Conservation (phyloP, 768 basidiomycete genomes). For the Kondoa subrosea region DNA sequence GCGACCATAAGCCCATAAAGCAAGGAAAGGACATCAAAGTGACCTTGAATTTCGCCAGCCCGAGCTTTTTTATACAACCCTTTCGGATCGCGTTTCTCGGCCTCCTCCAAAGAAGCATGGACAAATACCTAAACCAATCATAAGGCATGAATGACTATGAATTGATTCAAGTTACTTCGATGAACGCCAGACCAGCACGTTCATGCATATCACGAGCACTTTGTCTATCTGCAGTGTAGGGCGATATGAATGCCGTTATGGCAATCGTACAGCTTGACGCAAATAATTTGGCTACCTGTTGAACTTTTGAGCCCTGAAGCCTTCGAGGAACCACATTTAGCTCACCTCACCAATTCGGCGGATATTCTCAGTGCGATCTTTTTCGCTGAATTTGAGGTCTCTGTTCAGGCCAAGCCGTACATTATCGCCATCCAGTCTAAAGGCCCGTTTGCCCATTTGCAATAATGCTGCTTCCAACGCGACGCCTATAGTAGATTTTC, state of each 20-base stretch:
- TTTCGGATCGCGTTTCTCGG: constrained; percentile 88
- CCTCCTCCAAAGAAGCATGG: constrained; percentile 73
- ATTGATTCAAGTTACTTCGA: constrained; percentile 40
- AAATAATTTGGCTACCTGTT: constrained; percentile 85
- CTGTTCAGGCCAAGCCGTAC: constrained; percentile 91
- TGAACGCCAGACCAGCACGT: constrained; percentile 53
- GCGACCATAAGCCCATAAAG: background rate
- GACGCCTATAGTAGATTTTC: constrained; percentile 86
- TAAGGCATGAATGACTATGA: background rate
- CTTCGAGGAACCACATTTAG: background rate
- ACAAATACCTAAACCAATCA: constrained; percentile 69
- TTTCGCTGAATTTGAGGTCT: constrained; percentile 83
- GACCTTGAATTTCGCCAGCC: constrained; percentile 88
- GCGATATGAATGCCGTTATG: constrained; percentile 95
- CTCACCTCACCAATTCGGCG: constrained; percentile 84
- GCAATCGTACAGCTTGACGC: constrained; percentile 69
- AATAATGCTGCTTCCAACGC: constrained; percentile 91
- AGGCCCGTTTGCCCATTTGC: constrained; percentile 65
- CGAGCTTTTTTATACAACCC: constrained; percentile 93
- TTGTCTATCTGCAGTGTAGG: constrained; percentile 74
- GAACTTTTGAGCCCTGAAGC: background rate
- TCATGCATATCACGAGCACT: constrained; percentile 68
- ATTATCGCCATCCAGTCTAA: constrained; percentile 92
- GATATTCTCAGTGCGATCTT: constrained; percentile 85
- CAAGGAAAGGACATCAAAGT: background rate